phyloP scores from a whole-genome alignment of 345 rosid species.

The Salix udensis region DNA sequence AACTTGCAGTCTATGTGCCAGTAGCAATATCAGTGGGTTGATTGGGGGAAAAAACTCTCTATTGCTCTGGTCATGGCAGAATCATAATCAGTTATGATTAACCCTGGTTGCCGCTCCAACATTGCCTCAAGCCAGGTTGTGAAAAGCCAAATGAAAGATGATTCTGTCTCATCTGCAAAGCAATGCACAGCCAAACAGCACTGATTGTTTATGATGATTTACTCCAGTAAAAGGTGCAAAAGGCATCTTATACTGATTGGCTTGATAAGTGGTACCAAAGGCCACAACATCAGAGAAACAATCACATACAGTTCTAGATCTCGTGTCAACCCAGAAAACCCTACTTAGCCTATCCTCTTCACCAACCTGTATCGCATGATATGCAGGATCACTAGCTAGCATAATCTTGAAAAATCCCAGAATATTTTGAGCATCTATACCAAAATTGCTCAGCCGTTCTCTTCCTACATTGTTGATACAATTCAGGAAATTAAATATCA shows the following conservation, averaged over 20 bases:
- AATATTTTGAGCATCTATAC: constrained; percentile 24
- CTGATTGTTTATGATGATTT: constrained; percentile 34
- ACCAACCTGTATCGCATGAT: constrained; percentile 30
- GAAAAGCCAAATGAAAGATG: constrained; percentile 34
- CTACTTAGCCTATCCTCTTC: constrained; percentile 30
- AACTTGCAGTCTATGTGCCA: constrained; percentile 24
- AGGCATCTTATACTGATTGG: constrained; percentile 32
- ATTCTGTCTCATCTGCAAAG: constrained; percentile 29
- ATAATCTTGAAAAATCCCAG: constrained; percentile 28
- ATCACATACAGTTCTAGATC: constrained; percentile 22
- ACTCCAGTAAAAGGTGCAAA: constrained; percentile 33
- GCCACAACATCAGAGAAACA: constrained; percentile 31
- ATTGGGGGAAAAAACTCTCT: constrained; percentile 17
- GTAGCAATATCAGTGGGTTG: constrained; percentile 29
- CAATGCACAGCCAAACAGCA: constrained; percentile 34
- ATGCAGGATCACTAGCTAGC: constrained; percentile 27
- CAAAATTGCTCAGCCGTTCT: constrained; percentile 26
- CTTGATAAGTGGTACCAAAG: constrained; percentile 27
- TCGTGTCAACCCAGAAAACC: constrained; percentile 34
- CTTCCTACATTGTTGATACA: constrained; percentile 18
- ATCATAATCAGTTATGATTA: constrained; percentile 29
- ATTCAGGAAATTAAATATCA: constrained; percentile 12
- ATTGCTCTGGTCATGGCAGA: constrained; percentile 27
- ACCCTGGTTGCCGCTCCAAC: constrained; percentile 24
- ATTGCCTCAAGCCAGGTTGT: constrained; percentile 34